These are phyloP conservation scores for Podaxis carcinomalis DNA, from an alignment of 768 basidiomycete species.

Conservation along the genomic window DNA sequence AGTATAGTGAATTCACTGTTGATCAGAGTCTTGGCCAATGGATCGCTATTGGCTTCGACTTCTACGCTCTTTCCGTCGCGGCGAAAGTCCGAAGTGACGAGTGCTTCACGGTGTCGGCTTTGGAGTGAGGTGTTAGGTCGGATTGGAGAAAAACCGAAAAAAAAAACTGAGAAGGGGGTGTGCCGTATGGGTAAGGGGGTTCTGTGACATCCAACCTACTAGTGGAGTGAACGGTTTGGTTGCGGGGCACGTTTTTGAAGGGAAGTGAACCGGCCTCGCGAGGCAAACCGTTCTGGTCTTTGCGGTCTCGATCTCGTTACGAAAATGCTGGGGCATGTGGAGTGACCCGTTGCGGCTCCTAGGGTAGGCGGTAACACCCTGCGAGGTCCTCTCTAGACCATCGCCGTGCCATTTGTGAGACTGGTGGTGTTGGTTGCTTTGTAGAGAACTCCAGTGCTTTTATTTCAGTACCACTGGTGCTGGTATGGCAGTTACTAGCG, in stretches of 20 bases:
- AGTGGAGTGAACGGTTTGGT: background rate
- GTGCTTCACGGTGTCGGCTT: background rate
- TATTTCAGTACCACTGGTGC: no score
- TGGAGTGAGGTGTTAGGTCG: conserved; percentile 8
- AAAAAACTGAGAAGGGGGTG: background rate
- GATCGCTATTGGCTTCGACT: background rate
- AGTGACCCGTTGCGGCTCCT: background rate
- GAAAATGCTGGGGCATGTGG: background rate
- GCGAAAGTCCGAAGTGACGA: background rate
- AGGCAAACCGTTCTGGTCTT: background rate
- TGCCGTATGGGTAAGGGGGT: background rate
- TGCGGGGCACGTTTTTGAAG: background rate
- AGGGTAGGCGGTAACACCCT: no score
- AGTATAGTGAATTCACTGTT: background rate
- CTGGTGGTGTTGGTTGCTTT: no score
- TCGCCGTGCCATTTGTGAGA: background rate
- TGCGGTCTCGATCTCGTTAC: background rate
- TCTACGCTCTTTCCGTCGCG: conserved; percentile 1
- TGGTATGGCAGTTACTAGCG: no score
- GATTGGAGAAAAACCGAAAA: background rate
- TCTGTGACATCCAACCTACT: background rate
- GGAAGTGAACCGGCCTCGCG: background rate
- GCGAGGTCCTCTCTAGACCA: background rate
- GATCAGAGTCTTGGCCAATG: background rate
- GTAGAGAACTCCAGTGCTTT: no score